Percentiles rank a stretch among this genome's conserved stretches.
Evolutionary conservation across 129 eudicot genomes (phyloP).

Genomic region (Sambucus nigra): DNA sequence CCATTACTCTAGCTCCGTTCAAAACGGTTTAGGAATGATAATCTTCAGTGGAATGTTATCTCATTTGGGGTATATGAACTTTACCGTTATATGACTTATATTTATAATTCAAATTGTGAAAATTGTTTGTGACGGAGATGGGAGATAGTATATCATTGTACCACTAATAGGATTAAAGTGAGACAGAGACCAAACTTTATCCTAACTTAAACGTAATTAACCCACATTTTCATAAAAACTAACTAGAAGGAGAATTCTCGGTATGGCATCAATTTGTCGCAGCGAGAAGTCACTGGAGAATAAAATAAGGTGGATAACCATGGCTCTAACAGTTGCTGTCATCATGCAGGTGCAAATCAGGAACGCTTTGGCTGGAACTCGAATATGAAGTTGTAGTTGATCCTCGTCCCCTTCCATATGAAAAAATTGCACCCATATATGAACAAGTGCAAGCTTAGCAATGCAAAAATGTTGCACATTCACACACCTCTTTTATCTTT

Average conservation of each 20-base stretch:
- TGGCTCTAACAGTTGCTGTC: conserved; percentile 37
- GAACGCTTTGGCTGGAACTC: conserved; percentile 59
- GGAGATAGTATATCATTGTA: too few species aligned
- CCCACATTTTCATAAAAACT: too few species aligned
- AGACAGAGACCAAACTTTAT: too few species aligned
- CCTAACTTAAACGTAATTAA: too few species aligned
- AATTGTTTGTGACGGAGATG: too few species aligned
- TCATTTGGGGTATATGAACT: too few species aligned
- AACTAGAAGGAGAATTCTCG: conserved; percentile 39
- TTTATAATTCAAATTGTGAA: not conserved
- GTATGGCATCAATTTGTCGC: conserved; percentile 27
- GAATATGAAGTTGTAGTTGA: conserved; percentile 79
- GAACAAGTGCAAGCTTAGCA: too few species aligned
- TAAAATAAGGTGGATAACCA: conserved; percentile 37
- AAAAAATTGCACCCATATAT: conserved; percentile 86
- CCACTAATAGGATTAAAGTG: too few species aligned
- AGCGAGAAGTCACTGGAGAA: conserved; percentile 29
- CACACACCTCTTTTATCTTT: not conserved
- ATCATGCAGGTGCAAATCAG: conserved; percentile 32
- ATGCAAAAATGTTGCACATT: conserved; percentile 71
- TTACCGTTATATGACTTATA: too few species aligned
- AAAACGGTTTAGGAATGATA: too few species aligned
- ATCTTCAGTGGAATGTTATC: too few species aligned
- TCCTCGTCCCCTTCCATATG: conserved; percentile 83
- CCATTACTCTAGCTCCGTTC: too few species aligned